Base-by-base conservation (phyloP, 2,329 filamentous ascomycete species). In the Cladosporium colombiae region DNA sequence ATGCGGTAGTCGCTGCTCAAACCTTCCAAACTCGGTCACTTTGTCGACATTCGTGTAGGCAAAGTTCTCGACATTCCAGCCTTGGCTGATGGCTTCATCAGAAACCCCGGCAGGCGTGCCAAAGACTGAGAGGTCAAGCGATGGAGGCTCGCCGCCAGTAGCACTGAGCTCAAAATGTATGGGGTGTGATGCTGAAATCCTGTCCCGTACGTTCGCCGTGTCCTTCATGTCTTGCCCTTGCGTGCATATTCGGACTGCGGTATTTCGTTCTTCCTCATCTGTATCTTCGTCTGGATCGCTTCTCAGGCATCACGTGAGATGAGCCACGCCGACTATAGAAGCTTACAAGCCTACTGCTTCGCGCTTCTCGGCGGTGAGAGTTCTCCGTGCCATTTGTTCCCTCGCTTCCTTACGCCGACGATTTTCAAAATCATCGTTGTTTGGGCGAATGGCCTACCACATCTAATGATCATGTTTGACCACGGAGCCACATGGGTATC, bases 211-310 rank as follows among this genome's bases (percentile, higher is more conserved):
- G 23, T n/a, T 58, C 33, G 11, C 16, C 23, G 33, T 33, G 55
- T 58, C 55, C 10, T 58, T 40, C 55, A 25, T 37, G 21, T 58
- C 33, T 58, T 58, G 55, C 31, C 55, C 55, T 25, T 58, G 55
- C 33, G 33, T 58, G 33, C 55, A 58, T 58, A 58, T 40, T 13
- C 55, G 55, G 55, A 58, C n/a, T 7, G 40, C 55, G 55, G 55
- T 37, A 40, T 58, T 21, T 6, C 31, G 18, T 23, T 40, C 33
- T 16, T 58, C 55, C 55, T 58, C 55, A 58, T 40, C 31, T 13
- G 55, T 40, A n/a, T n/a, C 13, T 16, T 33, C 55, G 33, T 58
- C 55, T 58, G 55, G 29, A 40, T 58, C 55, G 33, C 55, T 58
- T 40, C 55, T 23, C 31, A 58, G 33, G 33, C 33, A 35, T 35